Conservation (phyloP, 2,329 filamentous ascomycete species). For the Fonsecaea nubica region DNA sequence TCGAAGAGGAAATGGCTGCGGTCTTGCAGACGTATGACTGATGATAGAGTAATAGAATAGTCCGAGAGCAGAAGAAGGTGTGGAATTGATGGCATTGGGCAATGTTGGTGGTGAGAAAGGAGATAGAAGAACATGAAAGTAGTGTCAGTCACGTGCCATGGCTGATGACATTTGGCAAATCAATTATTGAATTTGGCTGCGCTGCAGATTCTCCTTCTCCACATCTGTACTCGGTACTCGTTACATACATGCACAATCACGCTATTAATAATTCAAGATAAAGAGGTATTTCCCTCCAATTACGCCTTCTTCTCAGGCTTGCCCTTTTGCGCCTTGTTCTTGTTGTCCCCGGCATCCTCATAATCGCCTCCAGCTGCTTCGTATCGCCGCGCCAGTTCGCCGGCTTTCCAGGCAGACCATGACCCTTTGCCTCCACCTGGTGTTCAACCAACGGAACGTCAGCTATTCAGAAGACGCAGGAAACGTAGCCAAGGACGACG, state of each 20-base stretch:
- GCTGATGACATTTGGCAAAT: too few species aligned
- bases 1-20: background rate
- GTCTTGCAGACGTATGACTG: background rate
- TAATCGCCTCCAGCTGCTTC: slow-evolving; percentile 37
- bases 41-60: background rate
- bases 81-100: background rate
- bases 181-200: too few species aligned
- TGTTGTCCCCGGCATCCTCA: slow-evolving; percentile 35
- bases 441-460: background rate
- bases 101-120: too few species aligned
- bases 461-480: background rate
- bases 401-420: slow-evolving; percentile 41
- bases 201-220: background rate
- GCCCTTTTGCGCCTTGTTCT: slow-evolving; percentile 39
- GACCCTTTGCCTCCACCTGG: slow-evolving; percentile 36
- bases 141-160: too few species aligned
- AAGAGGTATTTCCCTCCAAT: background rate
- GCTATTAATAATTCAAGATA: background rate
- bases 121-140: background rate
- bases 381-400: slow-evolving; percentile 36
- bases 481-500: background rate
- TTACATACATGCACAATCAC: background rate
- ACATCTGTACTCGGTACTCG: background rate
- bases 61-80: background rate
- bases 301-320: slow-evolving; percentile 37